These are phyloP conservation scores for Achaetomiella virescens DNA, from an alignment of 495 filamentous ascomycete species.

Conservation along the genomic window DNA sequence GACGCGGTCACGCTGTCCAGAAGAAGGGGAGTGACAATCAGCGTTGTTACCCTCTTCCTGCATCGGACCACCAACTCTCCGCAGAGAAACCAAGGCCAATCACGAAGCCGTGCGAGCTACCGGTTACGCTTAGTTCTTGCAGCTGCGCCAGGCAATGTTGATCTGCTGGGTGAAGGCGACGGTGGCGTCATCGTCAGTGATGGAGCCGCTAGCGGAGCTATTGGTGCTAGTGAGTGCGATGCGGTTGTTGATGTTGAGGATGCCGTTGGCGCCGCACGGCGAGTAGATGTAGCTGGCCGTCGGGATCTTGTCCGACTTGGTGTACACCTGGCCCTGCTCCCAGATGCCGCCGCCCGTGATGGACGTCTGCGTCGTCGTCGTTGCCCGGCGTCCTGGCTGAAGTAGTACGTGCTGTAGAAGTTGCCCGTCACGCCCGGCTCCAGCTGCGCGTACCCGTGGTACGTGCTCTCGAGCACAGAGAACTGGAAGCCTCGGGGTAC, in stretches of 20 bases:
- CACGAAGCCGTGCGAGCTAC: no score
- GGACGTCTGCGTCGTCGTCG: slow-evolving; percentile 46
- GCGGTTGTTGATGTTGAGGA: slow-evolving; percentile 57
- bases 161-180: slow-evolving; percentile 51
- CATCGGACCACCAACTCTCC: not conserved
- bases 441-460: slow-evolving; percentile 52
- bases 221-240: slow-evolving; percentile 44
- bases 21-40: not conserved
- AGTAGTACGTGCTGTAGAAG: slow-evolving; percentile 55
- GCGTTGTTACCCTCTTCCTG: not conserved
- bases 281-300: slow-evolving; percentile 51
- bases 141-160: slow-evolving; percentile 46
- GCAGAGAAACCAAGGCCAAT: not conserved
- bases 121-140: slow-evolving; percentile 31
- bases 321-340: slow-evolving; percentile 48
- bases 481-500: slow-evolving; percentile 57
- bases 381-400: slow-evolving; percentile 44
- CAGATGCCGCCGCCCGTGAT: slow-evolving; percentile 44
- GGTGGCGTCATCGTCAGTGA: slow-evolving; percentile 53
- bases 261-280: slow-evolving; percentile 49
- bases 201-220: slow-evolving; percentile 38
- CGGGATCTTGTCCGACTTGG: slow-evolving; percentile 48
- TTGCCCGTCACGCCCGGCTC: slow-evolving; percentile 48
- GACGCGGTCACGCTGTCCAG: not conserved
- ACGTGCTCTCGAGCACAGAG: slow-evolving; percentile 47